phyloP scores from a whole-genome alignment of 257 asterid genomes.

The Scutellaria barbata region DNA sequence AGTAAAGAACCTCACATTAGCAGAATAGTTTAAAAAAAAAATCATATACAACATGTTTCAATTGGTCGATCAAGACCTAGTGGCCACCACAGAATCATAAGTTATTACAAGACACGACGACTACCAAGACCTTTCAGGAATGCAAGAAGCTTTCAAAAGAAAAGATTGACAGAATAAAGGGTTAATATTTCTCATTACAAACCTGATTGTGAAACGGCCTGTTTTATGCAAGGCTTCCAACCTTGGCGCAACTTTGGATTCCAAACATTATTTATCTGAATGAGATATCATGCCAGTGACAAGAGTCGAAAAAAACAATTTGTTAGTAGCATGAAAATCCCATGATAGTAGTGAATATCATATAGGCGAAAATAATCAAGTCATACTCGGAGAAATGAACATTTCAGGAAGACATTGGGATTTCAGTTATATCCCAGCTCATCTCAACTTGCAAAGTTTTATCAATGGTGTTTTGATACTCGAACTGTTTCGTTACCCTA shows the following conservation, averaged over 20 bases:
- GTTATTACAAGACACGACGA: conserved; percentile 6
- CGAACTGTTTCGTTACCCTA: neutral
- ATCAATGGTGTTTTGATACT: neutral
- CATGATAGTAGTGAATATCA: conserved; percentile 6
- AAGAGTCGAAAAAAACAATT: conserved; percentile 12
- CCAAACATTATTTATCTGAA: conserved; percentile 90
- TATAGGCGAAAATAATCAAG: conserved; percentile 2
- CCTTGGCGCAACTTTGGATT: conserved; percentile 72
- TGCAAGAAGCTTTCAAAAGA: neutral
- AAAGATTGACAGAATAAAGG: neutral
- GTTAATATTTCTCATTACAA: conserved; percentile 17
- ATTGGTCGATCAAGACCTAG: neutral
- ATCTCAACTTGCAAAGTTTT: neutral
- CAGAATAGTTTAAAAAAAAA: conserved; percentile 17
- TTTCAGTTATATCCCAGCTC: conserved; percentile 4
- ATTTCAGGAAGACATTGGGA: conserved; percentile 5
- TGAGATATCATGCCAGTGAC: conserved; percentile 25
- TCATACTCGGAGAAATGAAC: neutral
- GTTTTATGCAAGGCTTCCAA: conserved; percentile 92
- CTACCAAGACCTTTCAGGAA: neutral
- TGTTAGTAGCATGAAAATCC: neutral
- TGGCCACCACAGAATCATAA: neutral
- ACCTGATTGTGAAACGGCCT: conserved; percentile 74
- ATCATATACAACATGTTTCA: too few species aligned
- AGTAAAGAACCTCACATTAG: conserved; percentile 31